These are phyloP conservation scores for Saccharomyces hybrid DNA, from an alignment of 1,139 yeast species.

Conservation along the genomic window DNA sequence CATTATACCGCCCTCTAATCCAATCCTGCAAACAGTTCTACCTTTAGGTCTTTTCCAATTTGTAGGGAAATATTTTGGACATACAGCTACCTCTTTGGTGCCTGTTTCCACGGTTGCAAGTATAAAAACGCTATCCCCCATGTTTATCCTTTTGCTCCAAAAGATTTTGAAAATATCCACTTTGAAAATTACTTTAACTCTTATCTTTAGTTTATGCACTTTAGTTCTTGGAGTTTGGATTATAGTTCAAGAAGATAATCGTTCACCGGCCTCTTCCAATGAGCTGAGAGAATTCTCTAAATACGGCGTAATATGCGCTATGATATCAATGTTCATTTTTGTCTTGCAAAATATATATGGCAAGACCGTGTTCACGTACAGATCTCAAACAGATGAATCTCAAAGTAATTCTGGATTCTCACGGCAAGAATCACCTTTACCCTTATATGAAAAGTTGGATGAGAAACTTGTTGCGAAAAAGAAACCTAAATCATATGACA, in stretches of 20 bases:
- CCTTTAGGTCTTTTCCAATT: conserved; percentile 94
- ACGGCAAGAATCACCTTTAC: conserved; percentile 15
- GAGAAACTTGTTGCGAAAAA: conserved; percentile 1
- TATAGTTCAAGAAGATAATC: conserved; percentile 28
- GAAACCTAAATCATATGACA: conserved; percentile 46
- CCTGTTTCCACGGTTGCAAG: conserved; percentile 95
- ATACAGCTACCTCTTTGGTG: conserved; percentile 80
- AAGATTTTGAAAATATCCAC: conserved; percentile 50
- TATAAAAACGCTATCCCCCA: conserved; percentile 83
- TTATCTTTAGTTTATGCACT: conserved; percentile 56
- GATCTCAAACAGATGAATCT: conserved; percentile 12
- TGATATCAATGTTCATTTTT: conserved; percentile 74
- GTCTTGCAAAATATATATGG: conserved; percentile 92
- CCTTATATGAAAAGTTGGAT: conserved; percentile 8
- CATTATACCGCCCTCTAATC: conserved; percentile 33
- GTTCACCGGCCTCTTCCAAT: conserved; percentile 1
- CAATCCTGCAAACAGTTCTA: conserved; percentile 59
- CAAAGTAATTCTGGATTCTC: not conserved
- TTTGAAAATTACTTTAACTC: conserved; percentile 59
- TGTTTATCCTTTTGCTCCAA: conserved; percentile 75
- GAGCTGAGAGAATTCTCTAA: conserved; percentile 37
- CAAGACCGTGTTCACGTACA: conserved; percentile 67
- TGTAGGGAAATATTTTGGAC: conserved; percentile 83
- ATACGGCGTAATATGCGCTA: conserved; percentile 69
- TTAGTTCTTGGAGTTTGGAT: conserved; percentile 34